Percentiles rank a stretch among this genome's conserved stretches.
These are phyloP conservation scores for Corymbia citriodora DNA, from an alignment of 441 rosid species.

Conservation along the genomic window DNA sequence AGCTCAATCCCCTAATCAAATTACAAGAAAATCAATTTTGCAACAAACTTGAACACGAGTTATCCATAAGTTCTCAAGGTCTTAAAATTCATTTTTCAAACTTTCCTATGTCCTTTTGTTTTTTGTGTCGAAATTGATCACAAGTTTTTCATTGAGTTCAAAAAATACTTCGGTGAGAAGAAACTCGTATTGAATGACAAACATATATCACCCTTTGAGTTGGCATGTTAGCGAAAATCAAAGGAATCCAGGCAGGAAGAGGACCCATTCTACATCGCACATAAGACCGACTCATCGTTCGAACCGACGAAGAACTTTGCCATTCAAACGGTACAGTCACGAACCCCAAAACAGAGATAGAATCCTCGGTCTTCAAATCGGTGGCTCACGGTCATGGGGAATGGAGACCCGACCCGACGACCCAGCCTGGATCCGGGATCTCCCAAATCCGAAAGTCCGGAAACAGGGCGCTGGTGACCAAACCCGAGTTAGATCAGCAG, in stretches of 20 bases:
- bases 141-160: not conserved
- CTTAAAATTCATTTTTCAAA: not conserved
- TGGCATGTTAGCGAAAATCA: fast-evolving
- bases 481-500: not conserved
- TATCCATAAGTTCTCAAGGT: not conserved
- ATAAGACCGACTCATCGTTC: too few relatives aligned
- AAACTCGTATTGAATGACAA: not conserved
- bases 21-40: not conserved
- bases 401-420: not conserved
- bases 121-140: not conserved
- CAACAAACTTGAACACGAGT: not conserved
- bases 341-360: fast-evolving
- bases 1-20: not conserved
- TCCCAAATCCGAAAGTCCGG: not conserved
- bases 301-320: not conserved
- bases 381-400: not conserved
- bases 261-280: too few relatives aligned
- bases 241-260: fast-evolving
- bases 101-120: not conserved
- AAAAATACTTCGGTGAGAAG: fast-evolving
- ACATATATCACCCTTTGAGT: not conserved
- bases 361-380: not conserved
- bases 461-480: not conserved
- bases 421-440: not conserved
- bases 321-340: not conserved